These are phyloP conservation scores for Neonectria punicea DNA, from an alignment of 2,329 filamentous ascomycete species.

Conservation along the genomic window DNA sequence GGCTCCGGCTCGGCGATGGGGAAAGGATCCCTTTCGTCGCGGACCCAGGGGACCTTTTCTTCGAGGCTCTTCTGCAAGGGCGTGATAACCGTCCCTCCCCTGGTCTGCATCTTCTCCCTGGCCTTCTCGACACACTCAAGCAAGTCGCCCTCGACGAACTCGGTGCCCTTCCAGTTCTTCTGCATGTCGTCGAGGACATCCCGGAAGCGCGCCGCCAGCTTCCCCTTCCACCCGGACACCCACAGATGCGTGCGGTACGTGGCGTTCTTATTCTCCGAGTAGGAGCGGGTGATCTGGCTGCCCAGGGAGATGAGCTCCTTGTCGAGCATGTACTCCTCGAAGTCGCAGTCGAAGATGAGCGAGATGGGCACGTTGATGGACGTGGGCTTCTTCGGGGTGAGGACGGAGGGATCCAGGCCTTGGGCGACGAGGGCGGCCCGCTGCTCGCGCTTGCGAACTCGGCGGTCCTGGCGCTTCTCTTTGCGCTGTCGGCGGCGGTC, in stretches of 20 bases:
- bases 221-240: slow-evolving; percentile 81
- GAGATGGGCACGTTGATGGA: slow-evolving; percentile 76
- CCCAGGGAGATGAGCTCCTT: slow-evolving; percentile 86
- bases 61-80: slow-evolving; percentile 58
- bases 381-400: slow-evolving; percentile 48
- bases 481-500: slow-evolving; percentile 65
- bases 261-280: slow-evolving; percentile 84
- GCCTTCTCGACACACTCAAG: slow-evolving; percentile 73
- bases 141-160: slow-evolving; percentile 80
- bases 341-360: slow-evolving; percentile 90
- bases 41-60: slow-evolving; percentile 44
- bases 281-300: slow-evolving; percentile 85
- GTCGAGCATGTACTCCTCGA: slow-evolving; percentile 89
- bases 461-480: slow-evolving; percentile 62
- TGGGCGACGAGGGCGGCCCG: slow-evolving; percentile 61
- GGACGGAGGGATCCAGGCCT: slow-evolving; percentile 54
- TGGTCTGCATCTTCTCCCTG: slow-evolving; percentile 70
- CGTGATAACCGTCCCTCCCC: slow-evolving; percentile 69
- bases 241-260: slow-evolving; percentile 76
- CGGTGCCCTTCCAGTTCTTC: slow-evolving; percentile 81
- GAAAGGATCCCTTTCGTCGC: slow-evolving; percentile 47
- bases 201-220: slow-evolving; percentile 82
- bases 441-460: slow-evolving; percentile 61
- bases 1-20: slow-evolving; percentile 49
- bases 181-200: slow-evolving; percentile 77